phyloP scores from a whole-genome alignment of 23 red algal species.

The Gracilariopsis chorda region DNA sequence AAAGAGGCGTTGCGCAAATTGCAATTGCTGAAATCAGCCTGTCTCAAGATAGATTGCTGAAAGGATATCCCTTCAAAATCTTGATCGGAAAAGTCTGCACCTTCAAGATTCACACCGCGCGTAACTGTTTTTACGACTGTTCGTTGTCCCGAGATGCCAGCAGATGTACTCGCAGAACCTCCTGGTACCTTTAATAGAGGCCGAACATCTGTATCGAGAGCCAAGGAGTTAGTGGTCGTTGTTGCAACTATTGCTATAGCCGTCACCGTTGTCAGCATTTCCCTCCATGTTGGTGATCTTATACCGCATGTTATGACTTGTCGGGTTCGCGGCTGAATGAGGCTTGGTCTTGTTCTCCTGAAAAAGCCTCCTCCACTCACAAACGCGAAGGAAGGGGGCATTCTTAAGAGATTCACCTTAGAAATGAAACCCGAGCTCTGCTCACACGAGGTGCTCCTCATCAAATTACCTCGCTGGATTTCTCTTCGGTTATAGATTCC shows the following conservation, averaged over 20 bases:
- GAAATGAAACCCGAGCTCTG: too few species aligned
- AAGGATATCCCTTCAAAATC: conserved; percentile 88
- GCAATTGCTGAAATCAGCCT: conserved; percentile 75
- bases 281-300: neutral
- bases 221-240: neutral
- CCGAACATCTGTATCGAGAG: conserved; percentile 22
- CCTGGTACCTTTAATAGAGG: conserved; percentile 67
- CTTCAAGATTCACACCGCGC: conserved; percentile 84
- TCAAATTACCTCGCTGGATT: too few species aligned
- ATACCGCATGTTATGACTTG: neutral
- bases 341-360: too few species aligned
- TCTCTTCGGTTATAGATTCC: too few species aligned
- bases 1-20: conserved; percentile 90
- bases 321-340: neutral
- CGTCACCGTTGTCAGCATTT: neutral
- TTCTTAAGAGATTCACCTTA: too few species aligned
- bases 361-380: too few species aligned
- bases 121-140: conserved; percentile 86
- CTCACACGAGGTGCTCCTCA: too few species aligned
- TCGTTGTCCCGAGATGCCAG: conserved; percentile 32
- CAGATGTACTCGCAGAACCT: conserved; percentile 80
- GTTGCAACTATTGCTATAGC: neutral
- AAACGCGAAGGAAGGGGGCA: too few species aligned
- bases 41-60: conserved; percentile 85
- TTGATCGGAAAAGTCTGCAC: conserved; percentile 73